These are phyloP conservation scores for Pueraria montana DNA, from an alignment of 306 rosid species.

Conservation along the genomic window DNA sequence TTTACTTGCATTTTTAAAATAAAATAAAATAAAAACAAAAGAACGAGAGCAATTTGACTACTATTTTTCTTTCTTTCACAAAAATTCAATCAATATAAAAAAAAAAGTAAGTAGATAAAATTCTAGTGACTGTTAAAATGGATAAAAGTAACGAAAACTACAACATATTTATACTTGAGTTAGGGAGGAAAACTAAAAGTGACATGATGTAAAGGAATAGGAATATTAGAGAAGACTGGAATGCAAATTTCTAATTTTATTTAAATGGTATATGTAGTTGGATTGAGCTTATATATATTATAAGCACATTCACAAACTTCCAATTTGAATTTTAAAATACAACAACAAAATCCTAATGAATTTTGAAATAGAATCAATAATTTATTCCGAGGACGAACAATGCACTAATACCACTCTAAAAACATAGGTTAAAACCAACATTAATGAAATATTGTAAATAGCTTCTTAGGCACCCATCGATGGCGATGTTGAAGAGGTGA, in stretches of 20 bases:
- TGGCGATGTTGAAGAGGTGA: not conserved
- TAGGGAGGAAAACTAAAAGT: not conserved
- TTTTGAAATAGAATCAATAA: not conserved
- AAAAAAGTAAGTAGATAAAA: not conserved
- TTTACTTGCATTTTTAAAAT: too few relatives aligned
- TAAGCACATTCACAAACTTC: slow-evolving; percentile 1
- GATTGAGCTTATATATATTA: not conserved
- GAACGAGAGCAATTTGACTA: not conserved
- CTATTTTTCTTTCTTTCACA: not conserved
- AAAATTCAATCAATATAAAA: not conserved
- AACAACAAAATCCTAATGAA: not conserved
- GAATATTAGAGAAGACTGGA: not conserved
- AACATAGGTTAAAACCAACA: too few relatives aligned
- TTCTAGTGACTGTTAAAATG: not conserved
- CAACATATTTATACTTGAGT: not conserved
- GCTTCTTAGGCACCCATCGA: not conserved
- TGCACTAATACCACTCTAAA: too few relatives aligned
- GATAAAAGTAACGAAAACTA: not conserved
- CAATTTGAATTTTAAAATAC: not conserved
- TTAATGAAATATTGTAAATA: too few relatives aligned
- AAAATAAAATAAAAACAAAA: too few relatives aligned
- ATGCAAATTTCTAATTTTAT: not conserved
- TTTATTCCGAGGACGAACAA: not conserved
- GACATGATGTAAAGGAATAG: not conserved
- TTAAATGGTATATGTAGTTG: not conserved